Conservation (phyloP, 164 flowering plant genomes). For the Brasenia schreberi region DNA sequence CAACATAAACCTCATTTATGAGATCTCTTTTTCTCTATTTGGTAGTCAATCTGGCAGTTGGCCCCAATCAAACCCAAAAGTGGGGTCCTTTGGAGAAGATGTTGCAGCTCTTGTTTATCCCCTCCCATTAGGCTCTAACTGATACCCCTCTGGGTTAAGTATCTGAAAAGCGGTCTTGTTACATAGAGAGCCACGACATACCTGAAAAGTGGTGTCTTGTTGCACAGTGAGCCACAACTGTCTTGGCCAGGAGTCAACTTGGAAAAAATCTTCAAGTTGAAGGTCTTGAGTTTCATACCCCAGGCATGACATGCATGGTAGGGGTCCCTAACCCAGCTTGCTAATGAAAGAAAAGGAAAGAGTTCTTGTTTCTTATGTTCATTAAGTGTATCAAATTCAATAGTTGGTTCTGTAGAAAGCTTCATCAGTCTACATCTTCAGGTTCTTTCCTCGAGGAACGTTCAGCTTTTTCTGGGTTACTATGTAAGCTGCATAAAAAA, state of each 20-base stretch:
- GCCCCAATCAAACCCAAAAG: neutral
- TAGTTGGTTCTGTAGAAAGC: too few relatives aligned
- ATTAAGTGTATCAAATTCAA: too few relatives aligned
- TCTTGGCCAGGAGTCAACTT: too few relatives aligned
- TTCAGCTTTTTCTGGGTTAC: constrained; percentile 71
- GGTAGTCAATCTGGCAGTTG: neutral
- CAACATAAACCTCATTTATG: neutral
- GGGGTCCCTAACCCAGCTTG: too few relatives aligned
- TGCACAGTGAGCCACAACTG: too few relatives aligned
- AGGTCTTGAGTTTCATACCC: too few relatives aligned
- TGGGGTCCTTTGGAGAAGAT: neutral
- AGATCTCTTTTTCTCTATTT: neutral
- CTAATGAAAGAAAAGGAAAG: too few relatives aligned
- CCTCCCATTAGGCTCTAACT: neutral
- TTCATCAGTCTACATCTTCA: constrained; percentile 8
- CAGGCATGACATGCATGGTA: too few relatives aligned
- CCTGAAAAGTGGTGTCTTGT: too few relatives aligned
- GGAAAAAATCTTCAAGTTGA: too few relatives aligned
- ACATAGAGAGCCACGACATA: too few relatives aligned
- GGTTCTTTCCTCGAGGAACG: constrained; percentile 84
- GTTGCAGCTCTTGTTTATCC: neutral
- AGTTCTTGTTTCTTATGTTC: too few relatives aligned
- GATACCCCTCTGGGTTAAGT: neutral
- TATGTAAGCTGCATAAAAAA: constrained; percentile 56
- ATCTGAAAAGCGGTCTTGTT: neutral